Percentiles rank a stretch among this genome's conserved stretches.
These are phyloP conservation scores for Lipomyces orientalis DNA, from an alignment of 805 yeast species.

Conservation along the genomic window DNA sequence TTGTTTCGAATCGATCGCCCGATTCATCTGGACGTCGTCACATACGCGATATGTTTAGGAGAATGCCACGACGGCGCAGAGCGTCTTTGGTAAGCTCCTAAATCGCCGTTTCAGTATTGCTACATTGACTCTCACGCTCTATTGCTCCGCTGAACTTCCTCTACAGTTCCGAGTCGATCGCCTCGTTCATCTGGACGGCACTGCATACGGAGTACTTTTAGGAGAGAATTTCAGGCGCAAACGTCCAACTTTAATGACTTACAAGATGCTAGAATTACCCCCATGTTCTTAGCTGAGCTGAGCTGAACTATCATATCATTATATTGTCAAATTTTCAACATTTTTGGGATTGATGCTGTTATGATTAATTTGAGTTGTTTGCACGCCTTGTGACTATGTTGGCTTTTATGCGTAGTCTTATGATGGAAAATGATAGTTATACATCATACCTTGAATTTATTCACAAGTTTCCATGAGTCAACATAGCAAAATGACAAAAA, in stretches of 20 bases:
- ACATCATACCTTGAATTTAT: not conserved
- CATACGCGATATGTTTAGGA: not conserved
- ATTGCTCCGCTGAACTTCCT: not conserved
- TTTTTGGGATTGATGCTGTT: not conserved
- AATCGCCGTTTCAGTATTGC: not conserved
- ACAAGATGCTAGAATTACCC: too few species aligned
- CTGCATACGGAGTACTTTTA: not conserved
- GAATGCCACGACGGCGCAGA: not conserved
- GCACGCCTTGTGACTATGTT: not conserved
- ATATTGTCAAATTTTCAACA: not conserved
- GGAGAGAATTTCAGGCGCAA: not conserved
- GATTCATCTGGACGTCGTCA: not conserved
- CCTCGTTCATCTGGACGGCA: not conserved
- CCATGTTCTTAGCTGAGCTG: not conserved
- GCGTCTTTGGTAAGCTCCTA: not conserved
- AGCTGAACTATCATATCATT: not conserved
- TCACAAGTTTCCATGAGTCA: not conserved
- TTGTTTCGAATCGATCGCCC: not conserved
- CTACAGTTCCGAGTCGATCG: not conserved
- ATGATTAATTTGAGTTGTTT: not conserved
- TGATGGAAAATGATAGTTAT: not conserved
- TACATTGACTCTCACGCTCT: not conserved
- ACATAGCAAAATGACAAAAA: constrained; percentile 10
- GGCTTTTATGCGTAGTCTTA: not conserved
- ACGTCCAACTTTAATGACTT: too few species aligned